Base-by-base conservation (phyloP, 1,139 yeast species). In the Candida sanyaensis region DNA sequence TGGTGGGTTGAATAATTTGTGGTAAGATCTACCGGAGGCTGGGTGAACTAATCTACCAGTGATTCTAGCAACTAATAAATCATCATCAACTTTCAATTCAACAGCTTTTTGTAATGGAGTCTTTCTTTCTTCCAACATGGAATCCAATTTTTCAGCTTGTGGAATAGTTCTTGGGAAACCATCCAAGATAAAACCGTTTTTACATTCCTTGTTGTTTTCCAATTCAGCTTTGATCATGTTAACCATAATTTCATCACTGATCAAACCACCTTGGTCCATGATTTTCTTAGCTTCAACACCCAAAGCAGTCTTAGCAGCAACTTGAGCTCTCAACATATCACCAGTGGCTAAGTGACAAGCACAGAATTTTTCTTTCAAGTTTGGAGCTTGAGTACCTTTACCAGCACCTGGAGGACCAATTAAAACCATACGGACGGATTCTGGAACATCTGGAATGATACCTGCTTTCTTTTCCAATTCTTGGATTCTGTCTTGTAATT, bases 341-440 rank as follows among this genome's bases (percentile, higher is more conserved):
- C 99, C 99, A 50, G 99, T 93, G 55, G 99, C 92, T 70, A 95
- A 81, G 69, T 93, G 99, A 74, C 97, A 92, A 51, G 98, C 98
- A 72, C 97, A 88, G 81, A 81, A 95, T 73, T 89, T 91, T 61
- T 90, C 93, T 73, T 89, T 90, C 66, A 93, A 83, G 73, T 89
- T 90, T 68, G 99, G 99, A 36, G 99, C 99, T 78, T 93, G 99
- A 54, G 99, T 95, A 65, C 99, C 99, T 77, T 93, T 86, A 68
- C 97, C 97, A 57, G 98, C 97, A 69, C 99, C 99, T 68, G 99
- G 99, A 52, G 99, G 99, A 41, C 99, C 99, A 69, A 93, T 92
- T 60, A 93, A 80, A 55, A 93, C 97, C 97, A 93, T 91, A 74
- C 97, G 86, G 64, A 93, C 81, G 58, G 93, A 86, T 64, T 87